Conservation (phyloP, 192 early-diverging fungal genomes). For the Lobosporangium transversale region DNA sequence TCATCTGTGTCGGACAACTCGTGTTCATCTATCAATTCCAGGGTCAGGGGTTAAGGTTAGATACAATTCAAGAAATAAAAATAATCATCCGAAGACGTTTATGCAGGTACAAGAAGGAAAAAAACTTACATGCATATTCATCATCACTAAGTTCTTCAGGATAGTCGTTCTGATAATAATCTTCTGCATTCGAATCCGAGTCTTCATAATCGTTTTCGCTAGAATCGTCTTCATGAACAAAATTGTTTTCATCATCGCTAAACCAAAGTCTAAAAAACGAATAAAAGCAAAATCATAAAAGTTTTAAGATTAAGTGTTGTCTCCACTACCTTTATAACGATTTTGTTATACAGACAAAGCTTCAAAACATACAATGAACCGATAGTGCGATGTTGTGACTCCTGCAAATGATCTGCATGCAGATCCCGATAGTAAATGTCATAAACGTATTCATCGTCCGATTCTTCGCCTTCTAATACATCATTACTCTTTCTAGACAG, state of each 20-base stretch:
- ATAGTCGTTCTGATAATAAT: conserved; percentile 83
- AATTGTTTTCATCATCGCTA: conserved; percentile 38
- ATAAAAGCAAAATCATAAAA: neutral
- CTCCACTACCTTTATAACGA: too few relatives aligned
- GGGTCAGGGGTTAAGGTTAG: too few relatives aligned
- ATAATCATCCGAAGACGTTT: too few relatives aligned
- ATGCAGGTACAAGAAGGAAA: too few relatives aligned
- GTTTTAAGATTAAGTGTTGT: conserved; percentile 1
- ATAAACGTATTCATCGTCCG: conserved; percentile 76
- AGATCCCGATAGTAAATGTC: conserved; percentile 77
- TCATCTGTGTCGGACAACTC: neutral
- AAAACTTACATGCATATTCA: conserved; percentile 50
- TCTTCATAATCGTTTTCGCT: conserved; percentile 36
- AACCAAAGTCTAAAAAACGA: conserved; percentile 25
- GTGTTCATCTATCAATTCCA: neutral
- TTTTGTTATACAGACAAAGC: neutral
- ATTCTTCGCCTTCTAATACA: conserved; percentile 33
- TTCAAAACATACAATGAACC: conserved; percentile 60
- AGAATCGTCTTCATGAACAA: conserved; percentile 28
- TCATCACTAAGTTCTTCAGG: conserved; percentile 66
- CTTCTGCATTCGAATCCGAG: conserved; percentile 65
- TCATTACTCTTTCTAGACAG: conserved; percentile 5
- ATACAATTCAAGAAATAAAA: too few relatives aligned
- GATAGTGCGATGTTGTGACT: conserved; percentile 40
- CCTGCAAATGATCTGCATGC: conserved; percentile 18